Evolutionary conservation across 257 asterid genomes (phyloP).

Genomic region (Solanum phureja): DNA sequence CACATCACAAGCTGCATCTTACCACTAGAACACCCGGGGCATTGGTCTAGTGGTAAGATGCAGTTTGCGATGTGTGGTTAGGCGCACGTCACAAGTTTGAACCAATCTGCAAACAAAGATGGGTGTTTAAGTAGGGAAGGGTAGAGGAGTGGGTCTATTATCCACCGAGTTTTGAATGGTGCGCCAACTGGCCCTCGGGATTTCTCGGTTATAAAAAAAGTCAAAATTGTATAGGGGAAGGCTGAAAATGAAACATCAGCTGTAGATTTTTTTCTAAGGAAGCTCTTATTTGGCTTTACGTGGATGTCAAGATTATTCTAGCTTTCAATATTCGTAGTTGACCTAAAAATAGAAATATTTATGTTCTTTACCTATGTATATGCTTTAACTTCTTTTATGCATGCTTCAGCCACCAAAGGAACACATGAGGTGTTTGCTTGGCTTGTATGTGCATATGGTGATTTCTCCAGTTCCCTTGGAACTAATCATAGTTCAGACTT

Average conservation of each 20-base stretch:
- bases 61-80: background rate
- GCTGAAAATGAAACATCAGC: background rate
- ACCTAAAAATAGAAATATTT: background rate
- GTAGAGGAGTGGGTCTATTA: background rate
- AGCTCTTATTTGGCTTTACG: background rate
- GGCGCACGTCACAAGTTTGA: background rate
- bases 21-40: background rate
- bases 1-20: background rate
- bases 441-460: background rate
- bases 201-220: background rate
- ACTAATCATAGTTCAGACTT: slow-evolving; percentile 34
- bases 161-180: background rate
- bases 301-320: background rate
- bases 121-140: background rate
- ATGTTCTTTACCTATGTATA: background rate
- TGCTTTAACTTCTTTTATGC: background rate
- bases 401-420: background rate
- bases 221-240: background rate
- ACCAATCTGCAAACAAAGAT: background rate
- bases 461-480: background rate
- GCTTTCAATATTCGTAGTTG: background rate
- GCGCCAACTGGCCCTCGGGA: background rate
- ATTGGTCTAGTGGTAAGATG: background rate
- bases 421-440: background rate
- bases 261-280: background rate